Conservation (phyloP, 805 yeast genomes). For the Cyberlindnera bimundalis region DNA sequence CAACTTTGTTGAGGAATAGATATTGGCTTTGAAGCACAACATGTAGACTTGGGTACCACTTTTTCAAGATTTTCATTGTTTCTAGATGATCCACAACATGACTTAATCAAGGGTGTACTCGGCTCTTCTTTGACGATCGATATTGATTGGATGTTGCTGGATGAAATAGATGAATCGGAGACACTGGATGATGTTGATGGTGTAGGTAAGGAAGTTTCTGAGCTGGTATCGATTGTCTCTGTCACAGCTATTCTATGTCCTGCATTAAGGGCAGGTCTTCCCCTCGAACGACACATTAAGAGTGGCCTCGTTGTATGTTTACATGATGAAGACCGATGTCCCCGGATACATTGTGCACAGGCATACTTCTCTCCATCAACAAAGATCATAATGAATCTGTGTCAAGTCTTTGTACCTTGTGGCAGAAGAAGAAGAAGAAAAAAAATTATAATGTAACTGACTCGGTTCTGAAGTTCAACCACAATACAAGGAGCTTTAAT, state of each 20-base stretch:
- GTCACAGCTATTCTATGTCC: conserved; percentile 30
- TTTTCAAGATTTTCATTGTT: not conserved
- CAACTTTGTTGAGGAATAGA: conserved; percentile 2
- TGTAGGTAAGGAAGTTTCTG: not conserved
- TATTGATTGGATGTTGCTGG: not conserved
- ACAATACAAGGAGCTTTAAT: too few relatives aligned
- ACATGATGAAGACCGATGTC: conserved; percentile 79
- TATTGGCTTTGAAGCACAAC: not conserved
- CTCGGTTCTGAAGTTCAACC: too few relatives aligned
- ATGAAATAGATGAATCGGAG: not conserved
- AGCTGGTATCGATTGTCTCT: conserved; percentile 15
- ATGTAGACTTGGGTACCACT: not conserved
- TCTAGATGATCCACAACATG: not conserved
- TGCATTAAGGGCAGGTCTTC: conserved; percentile 60
- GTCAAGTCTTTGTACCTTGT: not conserved
- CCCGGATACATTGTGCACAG: conserved; percentile 76
- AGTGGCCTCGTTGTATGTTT: conserved; percentile 70
- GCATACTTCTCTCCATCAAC: conserved; percentile 73
- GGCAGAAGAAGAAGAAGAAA: too few relatives aligned
- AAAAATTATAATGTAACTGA: too few relatives aligned
- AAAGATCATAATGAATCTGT: conserved; percentile 49
- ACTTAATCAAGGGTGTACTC: not conserved
- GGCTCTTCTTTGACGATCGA: not conserved
- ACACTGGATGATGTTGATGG: not conserved
- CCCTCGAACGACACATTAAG: conserved; percentile 29